phyloP scores from a whole-genome alignment of 345 rosid genomes.

The Cardamine occulta region DNA sequence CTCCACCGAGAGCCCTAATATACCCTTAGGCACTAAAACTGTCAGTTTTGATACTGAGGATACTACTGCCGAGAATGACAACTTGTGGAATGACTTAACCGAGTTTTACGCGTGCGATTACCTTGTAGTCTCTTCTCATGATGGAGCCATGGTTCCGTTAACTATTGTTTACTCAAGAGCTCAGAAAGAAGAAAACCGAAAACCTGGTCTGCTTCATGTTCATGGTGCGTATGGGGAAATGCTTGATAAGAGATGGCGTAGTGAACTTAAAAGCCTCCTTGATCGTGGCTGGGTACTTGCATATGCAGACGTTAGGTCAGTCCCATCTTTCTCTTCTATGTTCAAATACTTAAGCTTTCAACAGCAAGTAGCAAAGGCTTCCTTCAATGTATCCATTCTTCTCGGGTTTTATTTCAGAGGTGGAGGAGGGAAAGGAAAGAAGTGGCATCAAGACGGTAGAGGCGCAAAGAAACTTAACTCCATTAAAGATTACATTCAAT shows the following conservation, averaged over 20 bases:
- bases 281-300: constrained; percentile 98
- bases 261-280: constrained; percentile 94
- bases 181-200: constrained; percentile 50
- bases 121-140: constrained; percentile 65
- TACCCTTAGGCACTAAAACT: constrained; percentile 44
- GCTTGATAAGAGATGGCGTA: constrained; percentile 88
- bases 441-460: constrained; percentile 85
- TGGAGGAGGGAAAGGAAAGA: constrained; percentile 86
- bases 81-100: constrained; percentile 90
- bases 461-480: constrained; percentile 69
- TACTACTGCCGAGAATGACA: constrained; percentile 54
- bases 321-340: constrained; percentile 23
- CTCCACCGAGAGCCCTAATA: constrained; percentile 48
- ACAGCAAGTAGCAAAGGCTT: not conserved
- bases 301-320: constrained; percentile 95
- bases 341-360: constrained; percentile 7
- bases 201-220: constrained; percentile 83
- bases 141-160: constrained; percentile 80
- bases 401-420: constrained; percentile 59
- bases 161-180: constrained; percentile 71
- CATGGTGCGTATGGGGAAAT: constrained; percentile 97
- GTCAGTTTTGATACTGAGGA: constrained; percentile 48
- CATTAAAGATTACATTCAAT: constrained; percentile 72
- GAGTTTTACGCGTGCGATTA: constrained; percentile 88
- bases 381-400: constrained; percentile 22